phyloP scores from a whole-genome alignment of 2,329 filamentous ascomycete species.

The Pseudopithomyces maydicus region DNA sequence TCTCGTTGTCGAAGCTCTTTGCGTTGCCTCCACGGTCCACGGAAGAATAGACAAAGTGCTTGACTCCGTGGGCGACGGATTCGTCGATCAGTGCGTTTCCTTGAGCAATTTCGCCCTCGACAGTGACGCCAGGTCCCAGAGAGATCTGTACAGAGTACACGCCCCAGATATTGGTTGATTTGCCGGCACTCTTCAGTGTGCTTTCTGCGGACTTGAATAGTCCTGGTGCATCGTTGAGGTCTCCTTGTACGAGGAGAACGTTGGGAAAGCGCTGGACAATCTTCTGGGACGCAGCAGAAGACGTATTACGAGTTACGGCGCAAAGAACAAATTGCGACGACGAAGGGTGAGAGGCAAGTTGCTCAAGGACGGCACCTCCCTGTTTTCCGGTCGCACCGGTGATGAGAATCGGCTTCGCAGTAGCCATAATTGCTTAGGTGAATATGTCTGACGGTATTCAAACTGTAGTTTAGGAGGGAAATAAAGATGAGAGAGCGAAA shows the following conservation, averaged over 20 bases:
- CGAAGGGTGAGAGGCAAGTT: conserved; percentile 45
- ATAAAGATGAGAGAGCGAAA: background rate
- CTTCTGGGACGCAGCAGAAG: conserved; percentile 57
- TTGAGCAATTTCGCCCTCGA: conserved; percentile 57
- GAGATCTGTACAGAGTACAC: conserved; percentile 67
- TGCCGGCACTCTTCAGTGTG: conserved; percentile 38
- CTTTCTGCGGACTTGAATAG: conserved; percentile 57
- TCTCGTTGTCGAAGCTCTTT: conserved; percentile 54
- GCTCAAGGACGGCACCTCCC: conserved; percentile 51
- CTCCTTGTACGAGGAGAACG: conserved; percentile 62
- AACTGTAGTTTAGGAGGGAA: background rate
- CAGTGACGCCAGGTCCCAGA: conserved; percentile 49
- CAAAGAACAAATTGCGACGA: conserved; percentile 56
- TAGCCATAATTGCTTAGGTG: conserved; percentile 28
- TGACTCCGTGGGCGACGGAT: conserved; percentile 59
- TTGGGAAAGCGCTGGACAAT: conserved; percentile 52
- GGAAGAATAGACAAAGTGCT: conserved; percentile 67
- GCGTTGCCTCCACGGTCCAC: conserved; percentile 67
- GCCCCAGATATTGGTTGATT: conserved; percentile 56
- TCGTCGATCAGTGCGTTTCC: conserved; percentile 64
- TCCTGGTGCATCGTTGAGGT: conserved; percentile 57
- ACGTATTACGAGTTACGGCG: conserved; percentile 63
- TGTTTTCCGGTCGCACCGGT: conserved; percentile 55
- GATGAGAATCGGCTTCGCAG: conserved; percentile 49
- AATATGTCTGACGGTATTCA: background rate